phyloP scores from a whole-genome alignment of 2,329 filamentous ascomycete genomes.

The Trichoderma simmonsii region DNA sequence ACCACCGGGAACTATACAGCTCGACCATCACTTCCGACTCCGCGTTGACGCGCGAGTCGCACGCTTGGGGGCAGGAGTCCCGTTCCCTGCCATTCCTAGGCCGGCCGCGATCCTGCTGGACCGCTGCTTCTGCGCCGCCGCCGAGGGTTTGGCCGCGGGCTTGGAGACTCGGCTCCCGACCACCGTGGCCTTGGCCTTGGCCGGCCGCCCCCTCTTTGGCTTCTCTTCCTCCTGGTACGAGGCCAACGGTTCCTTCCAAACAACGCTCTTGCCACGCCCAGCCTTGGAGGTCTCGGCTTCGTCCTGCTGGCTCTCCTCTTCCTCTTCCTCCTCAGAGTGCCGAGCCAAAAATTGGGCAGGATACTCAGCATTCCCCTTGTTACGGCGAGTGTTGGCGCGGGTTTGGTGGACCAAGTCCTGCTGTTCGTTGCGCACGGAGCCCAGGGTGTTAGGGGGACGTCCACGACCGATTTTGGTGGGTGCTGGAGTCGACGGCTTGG shows the following conservation, averaged over 20 bases:
- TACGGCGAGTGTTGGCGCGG: conserved; percentile 34
- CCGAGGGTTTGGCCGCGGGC: conserved; percentile 21
- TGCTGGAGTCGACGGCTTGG: conserved; percentile 36
- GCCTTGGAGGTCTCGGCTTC: conserved; percentile 18
- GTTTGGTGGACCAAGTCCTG: conserved; percentile 35
- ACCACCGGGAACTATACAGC: conserved; percentile 1
- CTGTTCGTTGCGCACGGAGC: conserved; percentile 31
- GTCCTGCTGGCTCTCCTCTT: conserved; percentile 23
- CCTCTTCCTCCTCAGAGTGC: conserved; percentile 25
- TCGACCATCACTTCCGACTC: conserved; percentile 22
- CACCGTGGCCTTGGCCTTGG: conserved; percentile 24
- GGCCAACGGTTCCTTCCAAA: conserved; percentile 35
- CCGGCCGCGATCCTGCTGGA: conserved; percentile 30
- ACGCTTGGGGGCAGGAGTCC: conserved; percentile 34
- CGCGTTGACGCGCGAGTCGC: conserved; percentile 32
- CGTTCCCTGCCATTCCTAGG: conserved; percentile 34
- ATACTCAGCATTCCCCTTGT: conserved; percentile 36
- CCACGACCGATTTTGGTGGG: conserved; percentile 33
- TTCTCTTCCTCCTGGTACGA: conserved; percentile 28
- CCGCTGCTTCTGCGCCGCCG: conserved; percentile 27
- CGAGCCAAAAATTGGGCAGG: conserved; percentile 35
- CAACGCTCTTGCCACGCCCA: conserved; percentile 31
- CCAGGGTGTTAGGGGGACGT: conserved; percentile 20
- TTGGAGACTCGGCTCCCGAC: conserved; percentile 30
- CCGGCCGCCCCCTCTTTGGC: conserved; percentile 26